These are phyloP conservation scores for Pyricularia grisea DNA, from an alignment of 2,329 filamentous ascomycete genomes.

Conservation along the genomic window DNA sequence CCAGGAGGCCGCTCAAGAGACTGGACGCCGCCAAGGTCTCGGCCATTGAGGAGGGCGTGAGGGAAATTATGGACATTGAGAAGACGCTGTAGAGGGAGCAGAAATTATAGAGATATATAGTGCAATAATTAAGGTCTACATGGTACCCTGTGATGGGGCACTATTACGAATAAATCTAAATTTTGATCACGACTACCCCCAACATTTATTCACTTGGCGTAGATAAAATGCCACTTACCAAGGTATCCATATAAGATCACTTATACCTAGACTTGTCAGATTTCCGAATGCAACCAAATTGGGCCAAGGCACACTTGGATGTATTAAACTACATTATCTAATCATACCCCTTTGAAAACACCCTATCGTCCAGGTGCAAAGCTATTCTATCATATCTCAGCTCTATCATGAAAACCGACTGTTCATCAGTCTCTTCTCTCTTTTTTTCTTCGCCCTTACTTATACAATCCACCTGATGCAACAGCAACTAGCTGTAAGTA, in stretches of 20 bases:
- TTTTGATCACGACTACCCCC: not conserved
- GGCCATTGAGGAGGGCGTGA: slow-evolving; percentile 44
- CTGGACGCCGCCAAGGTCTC: slow-evolving; percentile 46
- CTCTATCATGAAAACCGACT: not conserved
- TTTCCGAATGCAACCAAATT: not conserved
- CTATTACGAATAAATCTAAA: not conserved
- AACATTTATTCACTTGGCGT: not conserved
- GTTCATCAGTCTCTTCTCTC: not conserved
- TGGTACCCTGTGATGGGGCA: not conserved
- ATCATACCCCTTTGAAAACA: not conserved
- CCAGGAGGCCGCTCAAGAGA: slow-evolving; percentile 62
- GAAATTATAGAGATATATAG: not conserved
- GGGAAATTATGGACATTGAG: slow-evolving; percentile 59
- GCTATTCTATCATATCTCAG: not conserved
- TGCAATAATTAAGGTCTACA: not conserved
- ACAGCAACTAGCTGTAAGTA: no score
- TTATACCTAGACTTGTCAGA: not conserved
- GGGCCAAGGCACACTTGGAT: not conserved
- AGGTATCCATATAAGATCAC: not conserved
- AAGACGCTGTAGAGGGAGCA: slow-evolving; percentile 30
- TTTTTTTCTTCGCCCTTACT: not conserved
- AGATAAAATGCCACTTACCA: not conserved
- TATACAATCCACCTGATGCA: not conserved
- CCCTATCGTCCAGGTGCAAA: not conserved
- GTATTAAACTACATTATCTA: not conserved